Conservation (phyloP, 108 stramenopile genomes). For the Asterionellopsis glacialis region DNA sequence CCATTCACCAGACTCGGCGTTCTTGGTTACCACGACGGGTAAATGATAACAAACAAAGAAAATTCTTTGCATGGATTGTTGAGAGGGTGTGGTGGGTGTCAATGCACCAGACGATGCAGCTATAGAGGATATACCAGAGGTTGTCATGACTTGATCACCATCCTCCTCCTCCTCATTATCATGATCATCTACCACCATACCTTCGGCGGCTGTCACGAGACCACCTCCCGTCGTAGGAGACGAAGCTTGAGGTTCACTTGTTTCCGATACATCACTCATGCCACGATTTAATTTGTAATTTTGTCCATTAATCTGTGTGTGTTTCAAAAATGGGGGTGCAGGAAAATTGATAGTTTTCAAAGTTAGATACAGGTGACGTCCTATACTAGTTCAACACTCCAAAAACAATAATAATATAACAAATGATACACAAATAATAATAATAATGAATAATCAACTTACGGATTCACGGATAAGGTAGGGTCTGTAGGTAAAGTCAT, state of each 20-base stretch:
- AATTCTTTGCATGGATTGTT: conserved; percentile 41
- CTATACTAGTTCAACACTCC: not conserved
- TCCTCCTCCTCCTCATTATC: conserved; percentile 25
- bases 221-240: too few species aligned
- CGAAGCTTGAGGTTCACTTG: too few species aligned
- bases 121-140: conserved; percentile 3
- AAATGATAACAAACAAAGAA: conserved; percentile 96
- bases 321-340: conserved; percentile 6
- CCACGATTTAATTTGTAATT: too few species aligned
- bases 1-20: conserved; percentile 54
- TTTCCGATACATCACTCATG: too few species aligned
- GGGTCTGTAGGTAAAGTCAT: conserved; percentile 57
- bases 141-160: conserved; percentile 27
- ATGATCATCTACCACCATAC: conserved; percentile 9
- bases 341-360: conserved; percentile 19
- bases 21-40: conserved; percentile 81
- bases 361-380: conserved; percentile 7
- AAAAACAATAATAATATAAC: not conserved
- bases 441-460: not conserved
- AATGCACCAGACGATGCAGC: not conserved
- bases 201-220: not conserved
- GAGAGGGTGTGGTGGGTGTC: conserved; percentile 10
- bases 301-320: not conserved
- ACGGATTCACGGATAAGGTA: conserved; percentile 52
- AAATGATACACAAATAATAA: conserved; percentile 5